Percentiles rank a stretch among this genome's conserved stretches.
These are phyloP conservation scores for Fragilariopsis cylindrus DNA, from an alignment of 108 stramenopile genomes.

Conservation along the genomic window DNA sequence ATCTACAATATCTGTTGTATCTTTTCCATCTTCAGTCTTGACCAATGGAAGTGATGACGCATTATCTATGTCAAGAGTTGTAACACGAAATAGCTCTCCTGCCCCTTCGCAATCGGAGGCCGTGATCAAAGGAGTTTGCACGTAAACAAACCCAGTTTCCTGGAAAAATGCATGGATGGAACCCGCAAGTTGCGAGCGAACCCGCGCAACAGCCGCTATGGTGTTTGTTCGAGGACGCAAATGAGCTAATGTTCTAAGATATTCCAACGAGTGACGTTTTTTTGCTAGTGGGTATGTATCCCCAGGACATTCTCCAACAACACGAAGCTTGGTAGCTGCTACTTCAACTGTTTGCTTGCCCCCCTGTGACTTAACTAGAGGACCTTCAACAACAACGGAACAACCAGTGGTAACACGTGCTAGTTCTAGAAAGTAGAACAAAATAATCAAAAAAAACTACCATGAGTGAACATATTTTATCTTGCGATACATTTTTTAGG, in stretches of 20 bases:
- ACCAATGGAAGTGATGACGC: conserved; percentile 54
- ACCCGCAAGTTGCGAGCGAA: conserved; percentile 87
- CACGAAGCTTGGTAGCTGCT: conserved; percentile 67
- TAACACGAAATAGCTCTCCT: conserved; percentile 99
- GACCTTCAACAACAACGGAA: conserved; percentile 85
- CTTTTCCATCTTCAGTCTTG: conserved; percentile 34
- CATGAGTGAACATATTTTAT: neutral
- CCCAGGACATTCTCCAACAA: conserved; percentile 92
- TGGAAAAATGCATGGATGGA: conserved; percentile 93
- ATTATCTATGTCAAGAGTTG: conserved; percentile 84
- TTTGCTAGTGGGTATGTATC: conserved; percentile 97
- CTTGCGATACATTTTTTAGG: neutral
- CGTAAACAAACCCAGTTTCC: conserved; percentile 87
- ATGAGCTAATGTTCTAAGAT: conserved; percentile 95
- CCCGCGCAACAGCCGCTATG: conserved; percentile 93
- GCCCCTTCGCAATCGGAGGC: conserved; percentile 99
- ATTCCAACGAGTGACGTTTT: conserved; percentile 97
- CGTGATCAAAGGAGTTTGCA: conserved; percentile 98
- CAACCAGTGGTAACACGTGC: conserved; percentile 90
- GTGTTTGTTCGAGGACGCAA: conserved; percentile 97
- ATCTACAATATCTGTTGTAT: conserved; percentile 55
- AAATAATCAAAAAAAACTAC: neutral
- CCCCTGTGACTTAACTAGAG: conserved; percentile 77
- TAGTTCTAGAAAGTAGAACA: conserved; percentile 51
- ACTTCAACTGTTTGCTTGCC: conserved; percentile 94